Conservation (phyloP, 768 basidiomycete genomes). For the Suillus discolor region DNA sequence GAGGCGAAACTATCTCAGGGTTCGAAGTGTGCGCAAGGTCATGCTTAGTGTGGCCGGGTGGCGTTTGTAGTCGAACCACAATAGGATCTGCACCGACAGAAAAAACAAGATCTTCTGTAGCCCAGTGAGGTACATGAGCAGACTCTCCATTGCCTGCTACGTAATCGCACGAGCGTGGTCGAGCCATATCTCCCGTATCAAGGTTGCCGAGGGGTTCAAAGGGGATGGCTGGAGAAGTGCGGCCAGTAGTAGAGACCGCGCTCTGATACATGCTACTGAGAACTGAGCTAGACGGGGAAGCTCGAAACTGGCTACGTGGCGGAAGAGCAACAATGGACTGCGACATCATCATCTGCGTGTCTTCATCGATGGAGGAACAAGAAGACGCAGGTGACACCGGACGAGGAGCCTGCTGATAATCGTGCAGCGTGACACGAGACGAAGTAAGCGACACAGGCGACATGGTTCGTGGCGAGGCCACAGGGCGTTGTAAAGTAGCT, state of each 20-base stretch:
- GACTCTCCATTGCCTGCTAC: conserved; percentile 4
- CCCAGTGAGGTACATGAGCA: conserved; percentile 8
- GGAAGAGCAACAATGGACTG: conserved; percentile 72
- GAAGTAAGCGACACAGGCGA: conserved; percentile 30
- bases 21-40: conserved; percentile 10
- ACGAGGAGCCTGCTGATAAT: conserved; percentile 4
- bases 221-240: conserved; percentile 6
- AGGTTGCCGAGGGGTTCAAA: conserved; percentile 3
- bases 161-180: background rate
- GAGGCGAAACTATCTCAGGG: conserved; percentile 12
- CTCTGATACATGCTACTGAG: conserved; percentile 80
- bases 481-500: conserved; percentile 19
- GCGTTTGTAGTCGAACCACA: conserved; percentile 53
- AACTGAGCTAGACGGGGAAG: conserved; percentile 49
- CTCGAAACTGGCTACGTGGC: conserved; percentile 33
- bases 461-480: conserved; percentile 23
- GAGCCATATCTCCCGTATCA: conserved; percentile 8
- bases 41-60: conserved; percentile 29
- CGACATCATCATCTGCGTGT: conserved; percentile 67
- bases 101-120: conserved; percentile 49
- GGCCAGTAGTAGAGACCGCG: conserved; percentile 48
- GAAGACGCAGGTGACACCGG: conserved; percentile 52
- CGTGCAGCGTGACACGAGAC: conserved; percentile 17
- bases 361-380: conserved; percentile 60
- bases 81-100: conserved; percentile 69